Evolutionary conservation across 1,284 basidiomycete genomes (phyloP), one percentile per base, ranked within the genome.

Genomic region (Phellopilus nigrolimitatus): DNA sequence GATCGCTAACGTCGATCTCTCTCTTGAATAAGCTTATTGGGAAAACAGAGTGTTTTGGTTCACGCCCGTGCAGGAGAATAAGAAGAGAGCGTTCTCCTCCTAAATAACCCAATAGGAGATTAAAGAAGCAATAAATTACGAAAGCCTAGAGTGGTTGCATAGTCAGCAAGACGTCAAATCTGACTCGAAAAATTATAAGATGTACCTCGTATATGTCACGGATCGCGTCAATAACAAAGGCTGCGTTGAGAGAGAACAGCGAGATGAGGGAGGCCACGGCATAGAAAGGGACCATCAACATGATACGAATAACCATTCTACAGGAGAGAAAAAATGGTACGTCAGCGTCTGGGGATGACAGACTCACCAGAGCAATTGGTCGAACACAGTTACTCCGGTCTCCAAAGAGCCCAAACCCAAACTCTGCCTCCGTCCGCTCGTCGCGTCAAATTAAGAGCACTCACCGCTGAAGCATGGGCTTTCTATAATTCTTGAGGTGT

Each of bases 251-350:
- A 0, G 94, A 97, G 71, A 95, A 95, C 43, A 99, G 75, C 1
- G 95, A 93, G 57, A 97, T 94, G 60, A 95, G 75, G 2, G 92
- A 95, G 0, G 95, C 81, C 19, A 97, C 75, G 1, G 86, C 92
- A 67, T 98, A 98, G 41, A 98, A 73, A 1, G 95, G 93, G 2
- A 97, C 92, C 94, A 98, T 98, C 60, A 98, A 62, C 84, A 99
- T 91, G 64, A 99, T 97, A 54, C 97, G 80, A 36, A 98, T 81
- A 44, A 98, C 95, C 78, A 92, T 91, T 58, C 93, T 90, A 61
- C n/a, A 31, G 2, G 41, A 13, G 15, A 31, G 21, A 17, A 25
- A 27, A 40, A 6, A 48, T n/a, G n/a, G n/a, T n/a, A n/a, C n/a
- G 27, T 40, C 30, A 30, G 15, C 6, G 21, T 24, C 19, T n/a